Percentiles rank a stretch among this genome's conserved stretches.
Conservation (phyloP, 2,329 filamentous ascomycete species). For the Aaosphaeria arxii region DNA sequence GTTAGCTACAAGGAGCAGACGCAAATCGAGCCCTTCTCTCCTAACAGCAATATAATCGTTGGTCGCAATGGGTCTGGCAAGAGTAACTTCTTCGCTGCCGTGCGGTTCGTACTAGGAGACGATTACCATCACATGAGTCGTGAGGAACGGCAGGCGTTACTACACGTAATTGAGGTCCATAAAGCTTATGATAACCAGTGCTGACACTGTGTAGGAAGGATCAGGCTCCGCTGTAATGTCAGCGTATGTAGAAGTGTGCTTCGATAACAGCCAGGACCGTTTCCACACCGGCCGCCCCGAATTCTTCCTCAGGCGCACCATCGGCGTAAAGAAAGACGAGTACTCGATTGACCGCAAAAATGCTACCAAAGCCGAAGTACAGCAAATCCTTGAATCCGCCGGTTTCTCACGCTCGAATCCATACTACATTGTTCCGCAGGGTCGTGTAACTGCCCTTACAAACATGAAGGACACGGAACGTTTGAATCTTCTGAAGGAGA, state of each 20-base stretch:
- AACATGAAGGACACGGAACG: slow-evolving; percentile 98
- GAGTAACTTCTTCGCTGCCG: slow-evolving; percentile 99
- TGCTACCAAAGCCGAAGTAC: slow-evolving; percentile 88
- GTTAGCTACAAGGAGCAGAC: slow-evolving; percentile 98
- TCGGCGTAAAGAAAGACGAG: slow-evolving; percentile 97
- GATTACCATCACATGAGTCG: slow-evolving; percentile 91
- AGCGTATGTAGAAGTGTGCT: slow-evolving; percentile 98
- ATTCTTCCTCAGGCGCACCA: slow-evolving; percentile 86
- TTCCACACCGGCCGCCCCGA: slow-evolving; percentile 93
- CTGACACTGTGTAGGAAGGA: slow-evolving; percentile 63
- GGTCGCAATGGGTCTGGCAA: slow-evolving; percentile 99
- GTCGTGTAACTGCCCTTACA: slow-evolving; percentile 89
- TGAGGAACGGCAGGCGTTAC: slow-evolving; percentile 89
- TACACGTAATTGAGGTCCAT: slow-evolving; percentile 59
- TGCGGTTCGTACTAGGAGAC: slow-evolving; percentile 97
- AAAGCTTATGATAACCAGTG: neutral
- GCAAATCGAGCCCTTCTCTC: slow-evolving; percentile 95
- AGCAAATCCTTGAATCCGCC: slow-evolving; percentile 91
- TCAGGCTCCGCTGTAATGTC: slow-evolving; percentile 98
- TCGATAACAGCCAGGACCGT: slow-evolving; percentile 94
- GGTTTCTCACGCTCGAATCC: slow-evolving; percentile 97
- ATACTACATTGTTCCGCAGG: slow-evolving; percentile 98
- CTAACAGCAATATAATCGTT: slow-evolving; percentile 97
- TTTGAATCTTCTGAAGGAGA: slow-evolving; percentile 87
- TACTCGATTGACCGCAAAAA: slow-evolving; percentile 98